These are phyloP conservation scores for Oryza australiensis DNA, from an alignment of 176 grass and related monocot species.

Conservation along the genomic window DNA sequence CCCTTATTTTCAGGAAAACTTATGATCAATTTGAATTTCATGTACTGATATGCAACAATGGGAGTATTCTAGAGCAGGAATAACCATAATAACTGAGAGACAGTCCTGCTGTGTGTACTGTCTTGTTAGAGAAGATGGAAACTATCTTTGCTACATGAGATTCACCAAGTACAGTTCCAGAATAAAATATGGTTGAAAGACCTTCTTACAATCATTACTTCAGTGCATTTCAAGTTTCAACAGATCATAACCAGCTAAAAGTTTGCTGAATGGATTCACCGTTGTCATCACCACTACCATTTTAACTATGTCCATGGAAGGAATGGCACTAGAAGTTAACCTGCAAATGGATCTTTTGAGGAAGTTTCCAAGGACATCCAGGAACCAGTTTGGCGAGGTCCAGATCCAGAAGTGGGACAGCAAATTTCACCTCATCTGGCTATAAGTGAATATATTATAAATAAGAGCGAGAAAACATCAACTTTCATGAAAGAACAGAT, in stretches of 20 bases:
- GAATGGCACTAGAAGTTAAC: slow-evolving; percentile 36
- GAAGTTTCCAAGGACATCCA: slow-evolving; percentile 80
- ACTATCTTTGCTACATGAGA: slow-evolving; percentile 11
- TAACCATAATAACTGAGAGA: slow-evolving; percentile 20
- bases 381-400: slow-evolving; percentile 74
- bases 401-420: slow-evolving; percentile 84
- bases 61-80: background rate
- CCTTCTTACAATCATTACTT: background rate
- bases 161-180: background rate
- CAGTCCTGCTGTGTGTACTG: background rate
- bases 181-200: background rate
- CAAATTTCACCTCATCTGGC: slow-evolving; percentile 88
- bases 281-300: slow-evolving; percentile 9
- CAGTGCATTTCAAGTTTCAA: slow-evolving; percentile 8
- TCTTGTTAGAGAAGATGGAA: slow-evolving; percentile 9
- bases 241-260: slow-evolving; percentile 2
- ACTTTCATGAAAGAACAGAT: slow-evolving; percentile 5
- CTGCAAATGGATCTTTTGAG: slow-evolving; percentile 89
- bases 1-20: background rate
- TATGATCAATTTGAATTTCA: background rate
- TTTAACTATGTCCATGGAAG: slow-evolving; percentile 8
- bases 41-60: slow-evolving; percentile 9
- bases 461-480: slow-evolving; percentile 11
- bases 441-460: slow-evolving; percentile 41
- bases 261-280: slow-evolving; percentile 1